A percentile compares a stretch with the other conserved stretches of the same genome.
phyloP scores from a whole-genome alignment of 2,329 filamentous ascomycete species.

The Reticulascus tulasneorum region DNA sequence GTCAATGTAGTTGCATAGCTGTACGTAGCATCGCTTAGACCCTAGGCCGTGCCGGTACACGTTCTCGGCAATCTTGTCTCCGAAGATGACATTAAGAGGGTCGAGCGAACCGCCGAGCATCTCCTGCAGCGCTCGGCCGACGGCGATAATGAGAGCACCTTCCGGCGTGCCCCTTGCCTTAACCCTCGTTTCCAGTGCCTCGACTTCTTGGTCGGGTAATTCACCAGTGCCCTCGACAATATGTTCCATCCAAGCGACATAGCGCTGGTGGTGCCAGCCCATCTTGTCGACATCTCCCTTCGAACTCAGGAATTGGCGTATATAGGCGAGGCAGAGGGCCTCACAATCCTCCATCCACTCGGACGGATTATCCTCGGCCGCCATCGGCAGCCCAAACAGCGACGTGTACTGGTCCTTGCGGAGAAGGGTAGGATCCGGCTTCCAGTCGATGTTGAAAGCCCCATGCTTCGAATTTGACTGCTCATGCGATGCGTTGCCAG shows the following conservation, averaged over 20 bases:
- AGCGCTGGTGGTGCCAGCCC: constrained; percentile 11
- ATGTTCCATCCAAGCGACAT: constrained; percentile 14
- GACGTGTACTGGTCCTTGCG: constrained; percentile 8
- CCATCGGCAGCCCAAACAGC: constrained; percentile 12
- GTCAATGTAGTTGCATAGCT: constrained; percentile 18
- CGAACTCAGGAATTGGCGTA: constrained; percentile 1
- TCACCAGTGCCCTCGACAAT: constrained; percentile 1
- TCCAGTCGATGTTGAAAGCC: constrained; percentile 17
- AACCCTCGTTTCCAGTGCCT: constrained; percentile 11
- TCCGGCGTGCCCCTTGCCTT: constrained; percentile 9
- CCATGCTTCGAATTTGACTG: constrained; percentile 2
- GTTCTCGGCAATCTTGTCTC: constrained; percentile 18
- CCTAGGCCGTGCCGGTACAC: constrained; percentile 20
- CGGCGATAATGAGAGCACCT: constrained; percentile 17
- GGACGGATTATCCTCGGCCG: constrained; percentile 11
- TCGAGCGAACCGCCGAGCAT: constrained; percentile 22
- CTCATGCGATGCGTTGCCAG: background rate
- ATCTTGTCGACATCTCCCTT: constrained; percentile 1
- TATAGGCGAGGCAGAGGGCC: constrained; percentile 10
- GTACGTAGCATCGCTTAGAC: constrained; percentile 12
- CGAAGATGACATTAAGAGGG: constrained; percentile 24
- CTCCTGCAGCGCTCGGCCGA: constrained; percentile 16
- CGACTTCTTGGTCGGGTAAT: no score
- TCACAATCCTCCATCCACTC: constrained; percentile 16
- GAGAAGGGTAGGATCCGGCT: constrained; percentile 16